Percentiles rank a stretch among this genome's conserved stretches.
Conservation (phyloP, 1,284 basidiomycete species). For the Cutaneotrichosporon sp. region DNA sequence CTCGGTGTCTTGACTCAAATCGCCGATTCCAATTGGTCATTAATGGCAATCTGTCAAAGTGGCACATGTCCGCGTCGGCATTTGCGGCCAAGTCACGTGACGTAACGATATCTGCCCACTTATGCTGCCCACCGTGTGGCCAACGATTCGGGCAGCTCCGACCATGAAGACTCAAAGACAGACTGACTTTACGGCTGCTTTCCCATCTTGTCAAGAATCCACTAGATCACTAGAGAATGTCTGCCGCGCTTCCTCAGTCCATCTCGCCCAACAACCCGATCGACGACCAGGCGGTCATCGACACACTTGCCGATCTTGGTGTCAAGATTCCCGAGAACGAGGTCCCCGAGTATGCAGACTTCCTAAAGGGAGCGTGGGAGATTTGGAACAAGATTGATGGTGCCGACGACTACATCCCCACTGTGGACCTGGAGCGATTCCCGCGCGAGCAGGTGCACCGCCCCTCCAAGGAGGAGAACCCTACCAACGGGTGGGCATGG, state of each 20-base stretch:
- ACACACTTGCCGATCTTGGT: conserved; percentile 26
- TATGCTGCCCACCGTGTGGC: no score
- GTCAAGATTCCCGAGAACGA: conserved; percentile 16
- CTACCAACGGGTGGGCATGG: conserved; percentile 39
- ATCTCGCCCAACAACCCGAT: conserved; percentile 36
- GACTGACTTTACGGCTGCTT: no score
- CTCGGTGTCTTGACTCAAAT: no score
- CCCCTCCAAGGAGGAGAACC: conserved; percentile 29
- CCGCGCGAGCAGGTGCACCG: conserved; percentile 29
- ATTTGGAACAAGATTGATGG: conserved; percentile 34
- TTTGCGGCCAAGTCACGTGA: no score
- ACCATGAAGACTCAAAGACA: no score
- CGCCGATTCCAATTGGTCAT: no score
- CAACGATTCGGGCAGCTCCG: no score
- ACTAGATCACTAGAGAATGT: conserved; percentile 22
- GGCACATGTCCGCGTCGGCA: no score
- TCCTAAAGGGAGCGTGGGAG: conserved; percentile 37
- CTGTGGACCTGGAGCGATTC: conserved; percentile 32
- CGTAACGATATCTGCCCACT: no score
- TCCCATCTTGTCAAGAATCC: neutral
- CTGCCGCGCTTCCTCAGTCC: conserved; percentile 27
- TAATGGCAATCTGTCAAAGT: no score
- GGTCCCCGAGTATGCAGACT: conserved; percentile 22
- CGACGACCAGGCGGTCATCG: conserved; percentile 23
- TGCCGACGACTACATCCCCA: conserved; percentile 39